Base-by-base conservation (phyloP, 2,329 filamentous ascomycete species). In the Beauveria brongniartii region DNA sequence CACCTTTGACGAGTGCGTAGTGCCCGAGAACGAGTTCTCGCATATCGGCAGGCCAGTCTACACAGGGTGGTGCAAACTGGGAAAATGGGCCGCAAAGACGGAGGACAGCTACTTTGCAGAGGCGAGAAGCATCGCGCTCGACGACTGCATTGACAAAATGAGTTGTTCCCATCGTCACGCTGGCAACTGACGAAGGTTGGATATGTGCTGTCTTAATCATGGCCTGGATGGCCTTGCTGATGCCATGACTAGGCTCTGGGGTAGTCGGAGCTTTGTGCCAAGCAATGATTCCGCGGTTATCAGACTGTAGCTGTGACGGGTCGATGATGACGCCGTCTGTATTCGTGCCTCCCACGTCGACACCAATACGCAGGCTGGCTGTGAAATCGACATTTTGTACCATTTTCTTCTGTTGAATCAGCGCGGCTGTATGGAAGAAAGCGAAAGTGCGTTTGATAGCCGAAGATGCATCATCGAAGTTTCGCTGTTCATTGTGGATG, bases 101-200 rank as follows among this genome's bases (percentile, higher is more conserved):
- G 18, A 85, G 66, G 2, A 84, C 80, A 2, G 81, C 82, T 5
- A 85, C 81, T 5, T 69, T 73, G 16, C 76, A 75, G 3, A 85
- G 69, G 2, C 79, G 75, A 1, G 74, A 67, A 8, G 72, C 72
- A 63, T 85, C 81, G 48, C 78, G 73, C 67, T 84, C 80, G 1
- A 85, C 73, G 3, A 85, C 79, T 9, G 82, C 82, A 63, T 85
- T 85, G 65, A 85, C 75, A 65, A 85, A 85, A 62, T 85, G 81
- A 0, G 82, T 84, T 1, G 79, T 82, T 57, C 80, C 80, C 63
- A 83, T 81, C 2, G 79, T 80, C 16, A 82, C 75, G 62, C 77
- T 78, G 16, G 77, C 75, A 20, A 83, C 72, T 6, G 75, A 67
- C 0, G 68, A 66, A 0, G 75, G 72, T 46, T 66, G 62, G 40